These are phyloP conservation scores for Apiospora hydei DNA, from an alignment of 2,329 filamentous ascomycete species.

Conservation along the genomic window DNA sequence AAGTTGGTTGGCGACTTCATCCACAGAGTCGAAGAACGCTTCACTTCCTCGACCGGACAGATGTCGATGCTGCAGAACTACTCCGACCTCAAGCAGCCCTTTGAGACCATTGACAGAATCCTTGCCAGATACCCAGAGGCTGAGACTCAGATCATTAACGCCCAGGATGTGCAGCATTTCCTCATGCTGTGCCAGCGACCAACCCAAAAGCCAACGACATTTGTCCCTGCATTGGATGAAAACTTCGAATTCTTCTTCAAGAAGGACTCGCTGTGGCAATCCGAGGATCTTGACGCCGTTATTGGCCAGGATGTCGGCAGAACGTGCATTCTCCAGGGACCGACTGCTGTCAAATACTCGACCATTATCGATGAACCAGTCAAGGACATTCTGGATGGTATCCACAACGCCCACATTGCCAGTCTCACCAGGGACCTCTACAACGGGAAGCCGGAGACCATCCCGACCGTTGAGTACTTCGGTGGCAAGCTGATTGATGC, in stretches of 20 bases:
- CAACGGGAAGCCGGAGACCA: slow-evolving; percentile 71
- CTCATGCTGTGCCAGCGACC: slow-evolving; percentile 89
- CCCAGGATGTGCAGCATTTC: slow-evolving; percentile 98
- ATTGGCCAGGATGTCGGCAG: slow-evolving; percentile 95
- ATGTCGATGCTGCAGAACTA: slow-evolving; percentile 90
- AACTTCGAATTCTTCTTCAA: slow-evolving; percentile 99
- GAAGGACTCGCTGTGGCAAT: slow-evolving; percentile 99
- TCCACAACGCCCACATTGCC: slow-evolving; percentile 88
- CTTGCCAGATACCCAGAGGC: slow-evolving; percentile 85
- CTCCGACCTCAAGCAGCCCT: slow-evolving; percentile 85
- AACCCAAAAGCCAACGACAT: slow-evolving; percentile 94
- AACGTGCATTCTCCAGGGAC: slow-evolving; percentile 95
- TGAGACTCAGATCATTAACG: slow-evolving; percentile 91
- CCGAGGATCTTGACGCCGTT: slow-evolving; percentile 94
- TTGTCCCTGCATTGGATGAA: slow-evolving; percentile 93
- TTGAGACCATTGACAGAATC: slow-evolving; percentile 78
- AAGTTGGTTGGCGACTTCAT: slow-evolving; percentile 94
- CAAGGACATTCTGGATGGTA: slow-evolving; percentile 90
- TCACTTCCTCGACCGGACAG: slow-evolving; percentile 75
- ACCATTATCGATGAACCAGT: slow-evolving; percentile 91
- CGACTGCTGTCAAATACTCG: slow-evolving; percentile 90
- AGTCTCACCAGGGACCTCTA: slow-evolving; percentile 83
- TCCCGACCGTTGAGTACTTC: slow-evolving; percentile 93
- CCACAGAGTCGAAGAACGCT: slow-evolving; percentile 94
- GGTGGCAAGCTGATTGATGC: slow-evolving; percentile 83